Conservation (phyloP, 306 rosid genomes). For the Carpinus viminea region DNA sequence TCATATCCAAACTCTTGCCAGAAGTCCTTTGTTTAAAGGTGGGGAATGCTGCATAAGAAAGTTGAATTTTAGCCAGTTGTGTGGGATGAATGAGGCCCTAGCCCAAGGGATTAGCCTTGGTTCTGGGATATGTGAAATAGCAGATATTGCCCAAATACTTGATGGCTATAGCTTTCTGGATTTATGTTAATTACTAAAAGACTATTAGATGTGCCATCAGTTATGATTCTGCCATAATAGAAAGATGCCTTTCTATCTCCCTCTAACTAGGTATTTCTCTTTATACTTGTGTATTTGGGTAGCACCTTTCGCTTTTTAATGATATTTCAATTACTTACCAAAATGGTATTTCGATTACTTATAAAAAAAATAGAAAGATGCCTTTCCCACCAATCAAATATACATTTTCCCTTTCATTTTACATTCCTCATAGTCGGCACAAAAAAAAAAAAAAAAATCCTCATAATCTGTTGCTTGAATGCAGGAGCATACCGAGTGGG, state of each 20-base stretch:
- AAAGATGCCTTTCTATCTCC: background rate
- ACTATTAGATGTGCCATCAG: background rate
- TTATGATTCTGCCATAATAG: background rate
- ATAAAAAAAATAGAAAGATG: no score
- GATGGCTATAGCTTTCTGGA: background rate
- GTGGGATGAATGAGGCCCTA: conserved; percentile 6
- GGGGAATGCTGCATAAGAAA: background rate
- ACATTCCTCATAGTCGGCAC: background rate
- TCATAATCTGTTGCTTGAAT: conserved; percentile 19
- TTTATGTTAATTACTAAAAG: background rate
- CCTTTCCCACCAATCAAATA: background rate
- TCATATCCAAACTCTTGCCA: background rate
- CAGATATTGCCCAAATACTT: background rate
- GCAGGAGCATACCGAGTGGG: conserved; percentile 98
- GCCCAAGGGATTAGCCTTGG: background rate
- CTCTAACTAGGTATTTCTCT: no score
- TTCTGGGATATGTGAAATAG: background rate
- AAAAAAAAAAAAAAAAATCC: background rate
- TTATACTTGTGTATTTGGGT: no score
- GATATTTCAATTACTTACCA: no score
- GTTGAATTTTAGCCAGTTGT: background rate
- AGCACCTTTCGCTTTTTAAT: no score
- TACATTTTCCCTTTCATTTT: background rate
- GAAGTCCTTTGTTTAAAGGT: background rate
- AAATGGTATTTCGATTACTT: no score